Evolutionary conservation across 2,329 filamentous ascomycete species (phyloP), one percentile per base, ranked within the genome.

Genomic region (Passalora sequoiae): DNA sequence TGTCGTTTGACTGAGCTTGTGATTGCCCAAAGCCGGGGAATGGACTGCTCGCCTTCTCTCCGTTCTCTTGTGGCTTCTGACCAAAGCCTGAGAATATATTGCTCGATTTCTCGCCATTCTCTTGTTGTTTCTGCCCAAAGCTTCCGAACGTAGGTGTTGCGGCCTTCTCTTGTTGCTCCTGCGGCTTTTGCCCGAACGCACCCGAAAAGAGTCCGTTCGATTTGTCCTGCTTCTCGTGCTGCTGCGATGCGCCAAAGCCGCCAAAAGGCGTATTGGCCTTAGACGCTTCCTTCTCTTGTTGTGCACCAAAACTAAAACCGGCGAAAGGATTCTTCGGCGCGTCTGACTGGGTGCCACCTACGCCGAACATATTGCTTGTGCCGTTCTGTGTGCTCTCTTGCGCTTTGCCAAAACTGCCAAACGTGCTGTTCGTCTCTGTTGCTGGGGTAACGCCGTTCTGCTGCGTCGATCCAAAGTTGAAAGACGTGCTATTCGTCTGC

Each of bases 381-480:
- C 46, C 35, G 22, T 40, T 46, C 27, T 46, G 40, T 15, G 41
- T 44, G 19, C 19, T 43, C 24, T 47, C 45, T 28, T 44, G 45
- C 32, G 47, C 43, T 28, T 50, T 44, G 36, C 43, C 38, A 22
- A 53, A 53, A 28, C 47, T 49, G 32, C 47, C 48, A 22, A 53
- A 53, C 17, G 43, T 40, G 36, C 36, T 40, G 36, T 43, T 53
- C 5, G 47, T 49, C 28, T 32, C 35, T 12, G 46, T 44, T 22
- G 46, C 45, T 19, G 43, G 37, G 9, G 43, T 40, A n/a, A 40
- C 44, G 31, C 46, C 49, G 39, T 51, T 49, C 33, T 51, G 46
- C 32, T 47, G 51, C 30, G 31, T 43, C 44, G 38, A 33, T 8
- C 50, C 50, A 22, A 53, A 53, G 29, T 38, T 32, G 24, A 49